Evolutionary conservation across 2,329 filamentous ascomycete species (phyloP).

Genomic region (Colletotrichum eremochloae): DNA sequence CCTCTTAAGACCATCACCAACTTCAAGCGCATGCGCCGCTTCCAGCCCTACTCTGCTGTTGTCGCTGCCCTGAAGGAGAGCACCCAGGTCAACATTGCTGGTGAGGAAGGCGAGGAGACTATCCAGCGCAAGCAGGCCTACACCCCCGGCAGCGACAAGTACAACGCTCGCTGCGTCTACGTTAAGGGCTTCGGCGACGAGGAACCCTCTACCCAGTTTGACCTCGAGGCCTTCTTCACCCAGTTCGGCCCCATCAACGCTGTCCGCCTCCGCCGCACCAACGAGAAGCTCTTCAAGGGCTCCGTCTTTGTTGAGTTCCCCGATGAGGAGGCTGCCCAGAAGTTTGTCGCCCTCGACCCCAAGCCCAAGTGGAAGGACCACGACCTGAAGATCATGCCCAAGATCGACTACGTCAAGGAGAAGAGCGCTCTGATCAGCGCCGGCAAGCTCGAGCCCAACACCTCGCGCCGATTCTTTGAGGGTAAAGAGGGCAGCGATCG

Average conservation of each 20-base stretch:
- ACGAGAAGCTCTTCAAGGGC: conserved; percentile 87
- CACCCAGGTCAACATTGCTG: conserved; percentile 78
- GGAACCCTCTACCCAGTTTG: conserved; percentile 86
- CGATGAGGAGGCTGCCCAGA: conserved; percentile 80
- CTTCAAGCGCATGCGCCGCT: conserved; percentile 97
- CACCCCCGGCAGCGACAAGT: conserved; percentile 71
- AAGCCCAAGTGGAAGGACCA: conserved; percentile 87
- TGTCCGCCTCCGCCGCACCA: conserved; percentile 86
- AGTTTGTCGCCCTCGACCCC: conserved; percentile 84
- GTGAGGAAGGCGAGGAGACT: conserved; percentile 78
- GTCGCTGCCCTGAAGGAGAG: conserved; percentile 87
- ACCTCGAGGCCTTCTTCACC: conserved; percentile 92
- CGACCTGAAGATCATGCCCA: conserved; percentile 85
- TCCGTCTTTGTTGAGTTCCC: conserved; percentile 96
- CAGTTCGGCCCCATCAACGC: conserved; percentile 83
- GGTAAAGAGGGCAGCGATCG: conserved; percentile 54
- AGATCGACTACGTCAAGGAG: conserved; percentile 87
- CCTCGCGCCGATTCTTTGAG: conserved; percentile 62
- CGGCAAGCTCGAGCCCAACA: conserved; percentile 75
- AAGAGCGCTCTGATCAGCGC: conserved; percentile 80
- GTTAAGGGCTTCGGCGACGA: conserved; percentile 95
- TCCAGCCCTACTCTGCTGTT: conserved; percentile 88
- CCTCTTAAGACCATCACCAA: conserved; percentile 81
- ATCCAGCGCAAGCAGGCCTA: conserved; percentile 83
- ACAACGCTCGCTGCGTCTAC: conserved; percentile 84